phyloP scores from a whole-genome alignment of 2,329 filamentous ascomycete genomes.

The Plenodomus lindquistii region DNA sequence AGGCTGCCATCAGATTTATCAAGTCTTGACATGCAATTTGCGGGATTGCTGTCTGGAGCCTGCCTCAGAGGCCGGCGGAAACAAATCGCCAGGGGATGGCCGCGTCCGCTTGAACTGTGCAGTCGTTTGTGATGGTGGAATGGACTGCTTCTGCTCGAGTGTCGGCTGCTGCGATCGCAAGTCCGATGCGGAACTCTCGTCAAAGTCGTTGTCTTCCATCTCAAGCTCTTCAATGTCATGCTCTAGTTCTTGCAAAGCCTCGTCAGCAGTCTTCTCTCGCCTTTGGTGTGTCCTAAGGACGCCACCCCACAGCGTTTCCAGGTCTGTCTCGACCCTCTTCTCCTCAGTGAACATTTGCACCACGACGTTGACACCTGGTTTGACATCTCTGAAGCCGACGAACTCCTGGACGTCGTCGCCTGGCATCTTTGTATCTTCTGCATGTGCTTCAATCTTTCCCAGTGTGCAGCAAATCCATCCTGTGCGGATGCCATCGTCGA shows the following conservation, averaged over 20 bases:
- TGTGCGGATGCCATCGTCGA: slow-evolving; percentile 85
- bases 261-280: slow-evolving; percentile 40
- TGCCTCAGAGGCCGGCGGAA: slow-evolving; percentile 23
- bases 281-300: slow-evolving; percentile 49
- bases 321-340: slow-evolving; percentile 67
- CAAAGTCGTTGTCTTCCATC: slow-evolving; percentile 12
- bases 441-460: slow-evolving; percentile 67
- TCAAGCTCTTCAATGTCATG: slow-evolving; percentile 27
- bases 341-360: slow-evolving; percentile 74
- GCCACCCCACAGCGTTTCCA: slow-evolving; percentile 66
- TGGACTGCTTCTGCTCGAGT: neutral
- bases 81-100: slow-evolving; percentile 29
- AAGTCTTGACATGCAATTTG: slow-evolving; percentile 24
- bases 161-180: neutral
- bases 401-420: slow-evolving; percentile 56
- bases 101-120: slow-evolving; percentile 20
- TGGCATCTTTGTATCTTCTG: slow-evolving; percentile 37
- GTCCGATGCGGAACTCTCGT: neutral
- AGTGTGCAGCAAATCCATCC: slow-evolving; percentile 97
- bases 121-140: neutral
- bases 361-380: slow-evolving; percentile 64
- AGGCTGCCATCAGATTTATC: neutral
- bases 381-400: slow-evolving; percentile 73
- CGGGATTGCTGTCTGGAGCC: slow-evolving; percentile 23
- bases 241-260: slow-evolving; percentile 29